Conservation (phyloP, 1,284 basidiomycete species). For the Irpex lacteus region DNA sequence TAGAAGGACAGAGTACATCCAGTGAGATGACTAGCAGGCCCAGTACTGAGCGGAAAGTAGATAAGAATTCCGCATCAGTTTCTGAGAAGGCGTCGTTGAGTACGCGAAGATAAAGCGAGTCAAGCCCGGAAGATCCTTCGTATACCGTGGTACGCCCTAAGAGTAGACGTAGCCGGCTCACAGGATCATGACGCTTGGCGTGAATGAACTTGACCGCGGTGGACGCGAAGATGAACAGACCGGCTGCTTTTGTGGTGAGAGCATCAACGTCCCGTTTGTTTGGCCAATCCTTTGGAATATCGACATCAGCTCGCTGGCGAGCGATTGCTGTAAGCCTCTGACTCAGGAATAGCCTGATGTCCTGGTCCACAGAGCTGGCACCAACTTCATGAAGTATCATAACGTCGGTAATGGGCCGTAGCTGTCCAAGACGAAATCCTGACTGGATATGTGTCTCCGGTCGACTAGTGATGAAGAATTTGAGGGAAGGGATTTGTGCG, state of each 20-base stretch:
- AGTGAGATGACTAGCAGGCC: background rate
- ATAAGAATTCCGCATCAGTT: background rate
- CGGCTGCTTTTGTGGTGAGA: conserved; percentile 14
- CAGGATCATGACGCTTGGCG: background rate
- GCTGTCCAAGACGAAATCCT: conserved; percentile 10
- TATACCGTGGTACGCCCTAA: background rate
- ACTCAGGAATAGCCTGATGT: conserved; percentile 20
- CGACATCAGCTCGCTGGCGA: conserved; percentile 3
- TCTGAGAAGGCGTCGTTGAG: background rate
- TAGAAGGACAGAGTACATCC: background rate
- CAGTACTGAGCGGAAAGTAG: background rate
- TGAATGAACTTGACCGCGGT: conserved; percentile 22
- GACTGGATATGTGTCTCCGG: conserved; percentile 20
- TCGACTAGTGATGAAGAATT: conserved; percentile 25
- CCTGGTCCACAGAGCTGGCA: conserved; percentile 11
- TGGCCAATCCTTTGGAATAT: conserved; percentile 16
- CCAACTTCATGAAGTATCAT: conserved; percentile 17
- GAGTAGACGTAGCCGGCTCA: background rate
- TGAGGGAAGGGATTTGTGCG: conserved; percentile 9
- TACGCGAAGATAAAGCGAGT: background rate
- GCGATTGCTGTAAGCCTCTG: background rate
- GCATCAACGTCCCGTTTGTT: conserved; percentile 7
- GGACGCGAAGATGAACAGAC: conserved; percentile 25
- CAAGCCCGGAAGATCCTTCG: background rate
- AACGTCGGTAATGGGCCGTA: background rate